A percentile compares a stretch with the other conserved stretches of the same genome.
These are phyloP conservation scores for Xerophyta viscosa DNA, from an alignment of 106 monocot species.

Conservation along the genomic window DNA sequence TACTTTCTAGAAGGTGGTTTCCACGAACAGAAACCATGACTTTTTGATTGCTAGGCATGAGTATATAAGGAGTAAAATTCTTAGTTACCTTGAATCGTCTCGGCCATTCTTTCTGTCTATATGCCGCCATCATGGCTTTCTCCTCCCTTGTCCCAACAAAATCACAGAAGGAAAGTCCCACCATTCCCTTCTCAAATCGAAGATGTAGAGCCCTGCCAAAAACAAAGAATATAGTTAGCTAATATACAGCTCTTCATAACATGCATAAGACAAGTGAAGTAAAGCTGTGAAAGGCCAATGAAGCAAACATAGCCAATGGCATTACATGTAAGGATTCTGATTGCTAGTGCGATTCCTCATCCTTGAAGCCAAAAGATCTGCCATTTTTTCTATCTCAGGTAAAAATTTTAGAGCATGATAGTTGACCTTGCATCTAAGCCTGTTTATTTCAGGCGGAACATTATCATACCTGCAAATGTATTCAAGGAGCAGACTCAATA, in stretches of 20 bases:
- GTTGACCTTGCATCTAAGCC: slow-evolving; percentile 91
- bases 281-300: slow-evolving; percentile 5
- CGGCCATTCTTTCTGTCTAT: slow-evolving; percentile 96
- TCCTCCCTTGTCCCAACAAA: slow-evolving; percentile 98
- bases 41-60: too few relatives aligned
- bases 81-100: slow-evolving; percentile 77
- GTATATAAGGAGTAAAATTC: too few relatives aligned
- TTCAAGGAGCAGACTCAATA: too few relatives aligned
- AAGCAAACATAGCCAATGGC: slow-evolving; percentile 2
- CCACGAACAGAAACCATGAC: neutral
- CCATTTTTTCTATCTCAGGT: slow-evolving; percentile 90
- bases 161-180: slow-evolving; percentile 96
- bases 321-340: slow-evolving; percentile 86
- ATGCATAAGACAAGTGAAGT: neutral
- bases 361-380: slow-evolving; percentile 67
- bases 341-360: slow-evolving; percentile 89
- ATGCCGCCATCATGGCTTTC: slow-evolving; percentile 94
- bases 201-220: slow-evolving; percentile 82
- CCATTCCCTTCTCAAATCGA: slow-evolving; percentile 99
- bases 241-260: too few relatives aligned
- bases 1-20: too few relatives aligned
- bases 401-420: slow-evolving; percentile 99
- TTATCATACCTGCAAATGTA: slow-evolving; percentile 75
- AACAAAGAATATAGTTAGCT: neutral
- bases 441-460: slow-evolving; percentile 91